These are phyloP conservation scores for Datura wrightii DNA, from an alignment of 257 asterid genomes.

Conservation along the genomic window DNA sequence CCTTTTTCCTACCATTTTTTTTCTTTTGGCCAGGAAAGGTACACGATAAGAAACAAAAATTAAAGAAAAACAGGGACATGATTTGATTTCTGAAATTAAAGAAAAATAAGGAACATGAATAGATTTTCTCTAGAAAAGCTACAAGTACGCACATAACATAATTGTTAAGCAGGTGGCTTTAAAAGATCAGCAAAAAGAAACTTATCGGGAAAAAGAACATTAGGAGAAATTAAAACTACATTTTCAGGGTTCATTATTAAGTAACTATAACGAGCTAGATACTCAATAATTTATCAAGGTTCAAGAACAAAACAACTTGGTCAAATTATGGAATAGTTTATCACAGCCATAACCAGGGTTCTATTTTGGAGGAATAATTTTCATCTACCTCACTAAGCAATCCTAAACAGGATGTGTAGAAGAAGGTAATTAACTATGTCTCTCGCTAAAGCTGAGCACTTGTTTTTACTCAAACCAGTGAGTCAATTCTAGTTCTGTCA, in stretches of 20 bases:
- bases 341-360: background rate
- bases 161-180: conserved; percentile 8
- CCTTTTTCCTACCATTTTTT: background rate
- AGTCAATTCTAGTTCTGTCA: conserved; percentile 15
- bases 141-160: background rate
- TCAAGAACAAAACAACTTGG: conserved; percentile 27
- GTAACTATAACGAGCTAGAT: background rate
- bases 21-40: background rate
- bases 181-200: background rate
- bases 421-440: background rate
- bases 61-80: background rate
- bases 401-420: background rate
- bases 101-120: background rate
- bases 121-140: conserved; percentile 20
- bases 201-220: background rate
- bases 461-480: conserved; percentile 19
- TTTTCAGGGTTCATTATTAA: conserved; percentile 23
- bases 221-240: background rate
- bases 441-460: background rate
- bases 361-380: conserved; percentile 7
- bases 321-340: background rate
- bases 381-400: background rate
- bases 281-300: conserved; percentile 8
- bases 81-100: background rate
- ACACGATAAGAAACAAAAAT: background rate